Evolutionary conservation across 2,329 filamentous ascomycete genomes (phyloP), one percentile per base, ranked within the genome.

Genomic region (Paraconiothyrium brasiliense): DNA sequence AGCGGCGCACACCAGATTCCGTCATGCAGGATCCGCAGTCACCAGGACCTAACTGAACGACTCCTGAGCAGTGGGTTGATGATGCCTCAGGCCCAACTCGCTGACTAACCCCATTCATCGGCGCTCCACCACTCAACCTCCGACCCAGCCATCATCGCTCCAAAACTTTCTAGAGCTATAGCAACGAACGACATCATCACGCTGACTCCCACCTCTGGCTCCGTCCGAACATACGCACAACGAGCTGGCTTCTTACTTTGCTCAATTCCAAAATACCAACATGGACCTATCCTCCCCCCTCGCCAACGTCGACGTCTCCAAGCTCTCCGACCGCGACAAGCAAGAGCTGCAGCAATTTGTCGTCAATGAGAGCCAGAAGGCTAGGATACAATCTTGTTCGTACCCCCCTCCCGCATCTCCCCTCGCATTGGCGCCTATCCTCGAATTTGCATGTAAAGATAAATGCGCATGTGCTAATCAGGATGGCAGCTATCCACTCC

Each of bases 321-420:
- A 89, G 80, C 90, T 97, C 76, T 91, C 87, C 73, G 89, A 92
- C 63, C 86, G 87, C 75, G 93, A 97, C 81, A 95, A 93, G 86
- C 85, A 88, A 67, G 93, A 98, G 81, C 86, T 99, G 47, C 92
- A 93, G 74, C 89, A 93, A 76, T 94, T 97, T 80, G 85, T 97
- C 61, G 83, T 88, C 71, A 93, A 92, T 76, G 93, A 97, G 84
- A 86, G 87, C 67, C 92, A 97, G 81, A 95, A 95, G 79, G 87
- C 92, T n/a, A 84, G 87, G 68, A 90, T 92, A 78, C 83, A 81
- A 84, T 83, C 69, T 49, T 76, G 72, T 78, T 67, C 27, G 71
- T 51, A 46, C 39, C 20, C 11, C 41, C 39, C 24, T 39, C 20
- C 7, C 46, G 22, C 35, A 41, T 47, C 24, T 22, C 57, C 41